Percentiles rank a stretch among this genome's conserved stretches.
phyloP scores from a whole-genome alignment of 768 basidiomycete genomes.

The Boletus vermiculosoides region DNA sequence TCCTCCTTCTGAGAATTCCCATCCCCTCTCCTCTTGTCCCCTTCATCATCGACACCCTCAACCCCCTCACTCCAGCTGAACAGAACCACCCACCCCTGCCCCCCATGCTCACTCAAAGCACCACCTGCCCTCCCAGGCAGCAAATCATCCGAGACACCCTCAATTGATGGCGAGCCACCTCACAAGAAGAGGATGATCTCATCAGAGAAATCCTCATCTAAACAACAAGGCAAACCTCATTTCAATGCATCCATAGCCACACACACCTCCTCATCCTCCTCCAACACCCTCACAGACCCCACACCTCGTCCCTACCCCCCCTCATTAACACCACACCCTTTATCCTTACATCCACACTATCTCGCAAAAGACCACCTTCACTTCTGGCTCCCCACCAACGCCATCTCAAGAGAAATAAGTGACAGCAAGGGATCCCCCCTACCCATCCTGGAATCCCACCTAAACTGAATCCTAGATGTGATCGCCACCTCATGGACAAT shows the following conservation, averaged over 20 bases:
- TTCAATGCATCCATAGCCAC: too few species aligned
- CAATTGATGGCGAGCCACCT: too few species aligned
- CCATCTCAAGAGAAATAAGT: accelerated
- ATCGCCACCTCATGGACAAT: not conserved
- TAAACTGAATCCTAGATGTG: not conserved
- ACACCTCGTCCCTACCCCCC: not conserved
- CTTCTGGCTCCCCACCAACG: accelerated
- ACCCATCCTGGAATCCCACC: not conserved
- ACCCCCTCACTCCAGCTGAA: not conserved
- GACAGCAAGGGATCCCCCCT: accelerated
- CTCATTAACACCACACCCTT: not conserved
- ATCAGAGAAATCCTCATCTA: too few species aligned
- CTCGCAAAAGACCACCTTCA: not conserved
- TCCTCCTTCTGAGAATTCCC: not conserved
- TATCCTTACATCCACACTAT: accelerated
- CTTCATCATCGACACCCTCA: not conserved
- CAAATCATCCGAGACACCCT: too few species aligned
- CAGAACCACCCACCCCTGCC: not conserved
- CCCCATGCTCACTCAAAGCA: too few species aligned
- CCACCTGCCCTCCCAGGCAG: too few species aligned
- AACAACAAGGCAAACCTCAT: too few species aligned
- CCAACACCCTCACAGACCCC: too few species aligned
- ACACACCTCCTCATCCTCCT: too few species aligned
- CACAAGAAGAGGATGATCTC: too few species aligned
- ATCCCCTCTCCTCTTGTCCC: not conserved